Base-by-base conservation (phyloP, 2,329 filamentous ascomycete genomes). In the Cladophialophora bantiana region DNA sequence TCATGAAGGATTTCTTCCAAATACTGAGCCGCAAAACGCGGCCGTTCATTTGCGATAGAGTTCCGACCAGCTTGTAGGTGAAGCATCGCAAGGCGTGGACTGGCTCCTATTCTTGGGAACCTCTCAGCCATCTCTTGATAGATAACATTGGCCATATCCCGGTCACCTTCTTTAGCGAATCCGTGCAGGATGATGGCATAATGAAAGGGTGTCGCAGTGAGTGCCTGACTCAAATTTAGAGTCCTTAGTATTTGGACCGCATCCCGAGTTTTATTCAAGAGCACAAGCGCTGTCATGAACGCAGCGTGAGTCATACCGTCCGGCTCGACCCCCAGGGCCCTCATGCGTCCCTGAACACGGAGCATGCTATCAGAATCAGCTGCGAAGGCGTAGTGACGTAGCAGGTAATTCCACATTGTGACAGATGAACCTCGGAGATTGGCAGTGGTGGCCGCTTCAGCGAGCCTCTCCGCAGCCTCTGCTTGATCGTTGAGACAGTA, bases 371-470 rank as follows among this genome's bases (percentile, higher is more conserved):
- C 75, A 34, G 88, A 73, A 67, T 90, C 84, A 63, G 89, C 85
- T 6, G 85, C 83, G 63, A 86, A 80, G 6, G 91, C 91, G 75
- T 93, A 85, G 67, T 90, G 86, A 64, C 85, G 83, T 4, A 97
- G 81, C 36, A 97, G 79, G 61, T 87, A 83, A 74, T 97, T 97
- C 91, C 92, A 97, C 74, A 93, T 86, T 36, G 83, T 81, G 1
- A 88, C 88, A 26, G 85, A 80, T 1, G 83, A 80, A 1, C 87
- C 83, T 18, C 82, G 75, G 0, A 87, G 75, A 13, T 81, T 79
- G 68, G 83, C 81, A 12, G 78, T 77, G 26, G 88, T 80, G 36
- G 88, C 84, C 53, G 85, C 84, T 57, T 85, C 75, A 36, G 89
- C 86, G 57, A 92, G 80, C 45, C 79, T 79, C 75, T 89, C 84